Conservation (phyloP, 208 protist genomes). For the Histomonas meleagridis region DNA sequence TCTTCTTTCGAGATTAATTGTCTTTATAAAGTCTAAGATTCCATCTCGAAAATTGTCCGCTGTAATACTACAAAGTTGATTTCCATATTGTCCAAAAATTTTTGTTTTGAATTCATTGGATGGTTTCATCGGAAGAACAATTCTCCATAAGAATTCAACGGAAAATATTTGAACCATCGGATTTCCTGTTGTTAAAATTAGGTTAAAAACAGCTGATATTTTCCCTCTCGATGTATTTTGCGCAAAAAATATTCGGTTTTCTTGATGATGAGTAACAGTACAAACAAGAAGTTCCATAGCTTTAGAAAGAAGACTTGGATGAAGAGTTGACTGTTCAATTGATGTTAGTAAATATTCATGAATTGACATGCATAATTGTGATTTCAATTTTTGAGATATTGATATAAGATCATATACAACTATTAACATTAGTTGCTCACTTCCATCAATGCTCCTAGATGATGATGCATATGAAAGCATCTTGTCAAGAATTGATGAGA, state of each 20-base stretch:
- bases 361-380: neutral
- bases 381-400: neutral
- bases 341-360: neutral
- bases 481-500: neutral
- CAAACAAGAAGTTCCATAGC: neutral
- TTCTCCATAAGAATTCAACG: neutral
- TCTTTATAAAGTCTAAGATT: neutral
- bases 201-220: neutral
- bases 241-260: neutral
- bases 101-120: neutral
- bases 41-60: neutral
- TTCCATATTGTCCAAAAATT: neutral
- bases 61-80: neutral
- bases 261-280: neutral
- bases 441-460: neutral
- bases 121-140: neutral
- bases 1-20: neutral
- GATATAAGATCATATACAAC: neutral
- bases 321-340: neutral
- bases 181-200: neutral
- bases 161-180: neutral
- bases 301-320: neutral
- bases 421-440: neutral
- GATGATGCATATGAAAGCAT: neutral
- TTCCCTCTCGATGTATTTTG: neutral